Evolutionary conservation across 352 stramenopile genomes (phyloP).

Genomic region (Pythium folliculosum): DNA sequence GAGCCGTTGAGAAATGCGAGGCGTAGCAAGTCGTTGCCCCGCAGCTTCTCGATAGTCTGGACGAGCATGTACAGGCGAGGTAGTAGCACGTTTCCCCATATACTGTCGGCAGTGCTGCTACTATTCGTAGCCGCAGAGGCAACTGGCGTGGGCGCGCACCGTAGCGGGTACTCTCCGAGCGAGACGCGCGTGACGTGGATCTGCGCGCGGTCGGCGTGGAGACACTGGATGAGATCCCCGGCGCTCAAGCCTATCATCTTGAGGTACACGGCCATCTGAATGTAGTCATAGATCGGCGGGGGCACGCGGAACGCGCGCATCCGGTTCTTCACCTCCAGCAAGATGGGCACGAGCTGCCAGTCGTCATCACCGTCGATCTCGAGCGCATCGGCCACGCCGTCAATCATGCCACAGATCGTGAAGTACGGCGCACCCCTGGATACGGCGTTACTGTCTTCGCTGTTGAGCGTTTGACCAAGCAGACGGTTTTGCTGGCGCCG

Average conservation of each 20-base stretch:
- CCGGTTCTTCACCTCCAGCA: conserved; percentile 83
- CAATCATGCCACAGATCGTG: conserved; percentile 82
- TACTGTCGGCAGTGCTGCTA: conserved; percentile 20
- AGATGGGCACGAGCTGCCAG: conserved; percentile 59
- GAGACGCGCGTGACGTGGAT: conserved; percentile 63
- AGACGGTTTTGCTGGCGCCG: background rate
- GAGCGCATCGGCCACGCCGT: conserved; percentile 65
- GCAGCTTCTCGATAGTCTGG: conserved; percentile 46
- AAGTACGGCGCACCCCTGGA: conserved; percentile 36
- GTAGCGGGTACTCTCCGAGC: conserved; percentile 44
- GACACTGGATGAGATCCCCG: conserved; percentile 73
- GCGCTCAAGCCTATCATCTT: conserved; percentile 69
- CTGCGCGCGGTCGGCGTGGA: conserved; percentile 42
- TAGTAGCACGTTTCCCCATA: conserved; percentile 68
- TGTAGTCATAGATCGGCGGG: conserved; percentile 68
- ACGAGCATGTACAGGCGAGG: conserved; percentile 63
- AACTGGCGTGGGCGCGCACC: background rate
- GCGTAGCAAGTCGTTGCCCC: conserved; percentile 49
- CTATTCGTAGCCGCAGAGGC: background rate
- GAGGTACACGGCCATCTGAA: conserved; percentile 83
- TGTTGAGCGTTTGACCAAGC: background rate
- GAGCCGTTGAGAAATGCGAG: conserved; percentile 68
- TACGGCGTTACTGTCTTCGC: conserved; percentile 5
- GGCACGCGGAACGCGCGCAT: conserved; percentile 59
- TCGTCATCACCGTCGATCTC: conserved; percentile 54